Evolutionary conservation across 208 protist species (phyloP), one percentile per base, ranked within the genome.

Genomic region (Wallacemonas sp.): DNA sequence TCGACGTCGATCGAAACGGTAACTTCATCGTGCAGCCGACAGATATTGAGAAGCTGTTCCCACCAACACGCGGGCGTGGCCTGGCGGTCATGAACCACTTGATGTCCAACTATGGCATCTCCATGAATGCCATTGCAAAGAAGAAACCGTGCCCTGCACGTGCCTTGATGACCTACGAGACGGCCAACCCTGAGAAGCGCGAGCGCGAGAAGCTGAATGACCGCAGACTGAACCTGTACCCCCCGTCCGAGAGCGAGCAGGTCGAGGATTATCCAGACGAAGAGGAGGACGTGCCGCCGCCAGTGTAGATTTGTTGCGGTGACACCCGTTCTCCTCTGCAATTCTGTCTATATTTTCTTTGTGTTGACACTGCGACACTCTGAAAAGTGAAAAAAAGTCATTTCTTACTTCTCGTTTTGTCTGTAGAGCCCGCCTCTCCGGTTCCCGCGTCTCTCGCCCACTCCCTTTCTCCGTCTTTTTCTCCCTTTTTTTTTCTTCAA

Each of bases 11-110:
- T 52, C 83, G 89, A 21, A 44, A 95, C 75, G 93, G 93, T 21
- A 95, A 96, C 75, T 96, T 88, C 60, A 93, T 97, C 23, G 82
- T 89, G 34, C 80, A 97, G 65, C 93, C 93, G 34, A 94, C 89
- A 3, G 88, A 78, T 48, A 94, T 96, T 21, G 93, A 97, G 68
- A 81, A 78, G 49, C 36, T 92, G 29, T 92, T 95, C 49, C 88
- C 72, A 6, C 93, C 90, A 2, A 93, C 79, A 6, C 80, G 65
- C 39, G 87, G 87, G 0, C 78, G 76, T 17, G 90, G 83, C 0
- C 70, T 92, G 62, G 52, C 65, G 3, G 43, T 93, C n/a, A 66
- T 92, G 44, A 86, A 91, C 52, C 90, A 96, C 55, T 63, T 91
- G 26, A 79, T 96, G 78, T 60, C 57, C 2, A 81, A 70, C 66